phyloP scores from a whole-genome alignment of 768 basidiomycete genomes.

The Lactarius vividus region DNA sequence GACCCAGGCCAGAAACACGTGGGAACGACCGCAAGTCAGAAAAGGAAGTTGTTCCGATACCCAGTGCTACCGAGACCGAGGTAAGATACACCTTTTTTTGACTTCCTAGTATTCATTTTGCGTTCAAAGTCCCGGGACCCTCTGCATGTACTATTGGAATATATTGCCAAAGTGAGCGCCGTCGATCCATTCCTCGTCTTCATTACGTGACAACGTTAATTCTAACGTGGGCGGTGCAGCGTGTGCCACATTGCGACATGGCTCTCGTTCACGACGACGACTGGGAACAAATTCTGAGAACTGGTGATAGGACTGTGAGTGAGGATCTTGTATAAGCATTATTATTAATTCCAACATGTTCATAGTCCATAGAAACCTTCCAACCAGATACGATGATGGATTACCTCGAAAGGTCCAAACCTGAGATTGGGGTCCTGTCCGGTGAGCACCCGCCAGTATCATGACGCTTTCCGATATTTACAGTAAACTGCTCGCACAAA shows the following conservation, averaged over 20 bases:
- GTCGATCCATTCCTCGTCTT: neutral
- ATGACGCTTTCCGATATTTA: neutral
- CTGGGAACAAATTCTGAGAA: neutral
- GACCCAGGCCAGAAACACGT: neutral
- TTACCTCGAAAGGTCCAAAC: neutral
- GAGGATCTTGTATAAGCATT: neutral
- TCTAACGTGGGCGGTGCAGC: neutral
- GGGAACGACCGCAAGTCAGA: neutral
- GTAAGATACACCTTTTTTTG: too few relatives aligned
- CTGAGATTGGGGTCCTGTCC: neutral
- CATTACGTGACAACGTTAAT: neutral
- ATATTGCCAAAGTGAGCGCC: neutral
- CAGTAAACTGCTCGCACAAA: too few relatives aligned
- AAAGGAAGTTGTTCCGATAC: too few relatives aligned
- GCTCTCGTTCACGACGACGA: neutral
- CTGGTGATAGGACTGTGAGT: neutral
- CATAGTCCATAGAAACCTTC: neutral
- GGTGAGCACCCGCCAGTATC: neutral
- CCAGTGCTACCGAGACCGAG: too few relatives aligned
- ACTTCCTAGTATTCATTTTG: too few relatives aligned
- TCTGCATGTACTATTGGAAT: neutral
- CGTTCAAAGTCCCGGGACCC: neutral
- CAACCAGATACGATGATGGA: neutral
- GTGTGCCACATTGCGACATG: neutral
- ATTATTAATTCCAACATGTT: neutral